These are phyloP conservation scores for Vachellia collinsii DNA, from an alignment of 306 rosid species.

Conservation along the genomic window DNA sequence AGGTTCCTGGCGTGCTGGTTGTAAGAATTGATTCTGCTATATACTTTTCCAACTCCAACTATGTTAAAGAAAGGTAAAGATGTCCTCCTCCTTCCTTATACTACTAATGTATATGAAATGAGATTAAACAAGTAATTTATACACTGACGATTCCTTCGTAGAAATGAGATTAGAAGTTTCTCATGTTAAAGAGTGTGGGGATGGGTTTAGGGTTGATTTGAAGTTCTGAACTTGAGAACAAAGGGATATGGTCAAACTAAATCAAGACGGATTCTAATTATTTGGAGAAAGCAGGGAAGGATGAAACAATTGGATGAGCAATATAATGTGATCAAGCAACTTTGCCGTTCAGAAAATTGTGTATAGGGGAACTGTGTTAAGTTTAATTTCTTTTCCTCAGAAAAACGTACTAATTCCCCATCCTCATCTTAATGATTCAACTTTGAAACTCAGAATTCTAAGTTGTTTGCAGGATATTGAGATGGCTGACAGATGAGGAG, in stretches of 20 bases:
- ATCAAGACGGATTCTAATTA: not conserved
- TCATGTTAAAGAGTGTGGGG: too few relatives aligned
- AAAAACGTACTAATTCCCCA: not conserved
- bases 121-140: constrained; percentile 1
- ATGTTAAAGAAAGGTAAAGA: constrained; percentile 83
- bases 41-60: constrained; percentile 95
- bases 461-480: constrained; percentile 69
- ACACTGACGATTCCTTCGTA: not conserved
- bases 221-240: too few relatives aligned
- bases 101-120: not conserved
- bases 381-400: not conserved
- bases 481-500: constrained; percentile 87
- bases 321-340: constrained; percentile 12
- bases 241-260: not conserved
- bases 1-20: constrained; percentile 76
- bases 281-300: not conserved
- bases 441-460: not conserved
- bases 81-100: constrained; percentile 17
- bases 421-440: not conserved
- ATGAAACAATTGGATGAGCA: not conserved
- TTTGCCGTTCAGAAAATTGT: constrained; percentile 12
- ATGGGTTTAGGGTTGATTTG: too few relatives aligned
- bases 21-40: constrained; percentile 93
- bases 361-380: constrained; percentile 13
- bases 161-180: too few relatives aligned